Percentiles rank a stretch among this genome's conserved stretches.
Conservation (phyloP, 202 grass and related monocot genomes). For the Setaria viridis region DNA sequence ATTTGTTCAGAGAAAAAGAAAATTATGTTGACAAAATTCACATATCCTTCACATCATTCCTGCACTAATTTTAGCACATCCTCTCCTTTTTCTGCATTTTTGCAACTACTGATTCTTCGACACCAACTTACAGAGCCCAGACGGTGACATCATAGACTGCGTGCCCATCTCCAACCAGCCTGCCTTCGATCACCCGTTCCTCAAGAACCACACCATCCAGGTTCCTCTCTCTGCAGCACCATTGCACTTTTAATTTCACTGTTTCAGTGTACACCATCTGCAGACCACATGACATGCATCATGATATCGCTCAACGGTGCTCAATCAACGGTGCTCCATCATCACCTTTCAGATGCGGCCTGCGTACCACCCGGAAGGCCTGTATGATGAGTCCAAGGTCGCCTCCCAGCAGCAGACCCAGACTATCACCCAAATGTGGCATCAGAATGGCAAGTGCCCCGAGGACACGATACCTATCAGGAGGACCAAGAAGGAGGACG, state of each 20-base stretch:
- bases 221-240: constrained; percentile 48
- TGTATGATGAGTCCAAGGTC: constrained; percentile 69
- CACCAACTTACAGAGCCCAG: constrained; percentile 69
- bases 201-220: constrained; percentile 84
- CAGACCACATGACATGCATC: constrained; percentile 17
- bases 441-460: constrained; percentile 70
- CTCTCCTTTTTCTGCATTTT: background rate
- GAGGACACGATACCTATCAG: constrained; percentile 74
- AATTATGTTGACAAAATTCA: background rate
- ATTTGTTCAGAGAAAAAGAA: background rate
- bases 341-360: constrained; percentile 67
- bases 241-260: constrained; percentile 16
- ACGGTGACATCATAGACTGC: constrained; percentile 86
- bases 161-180: constrained; percentile 83
- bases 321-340: constrained; percentile 29
- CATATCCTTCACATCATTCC: background rate
- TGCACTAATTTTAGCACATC: no score
- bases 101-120: constrained; percentile 9
- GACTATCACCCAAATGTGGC: constrained; percentile 65
- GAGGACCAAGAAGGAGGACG: constrained; percentile 73
- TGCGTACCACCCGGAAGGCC: constrained; percentile 76
- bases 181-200: constrained; percentile 90
- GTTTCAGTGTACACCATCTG: background rate
- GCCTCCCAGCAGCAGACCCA: constrained; percentile 51
- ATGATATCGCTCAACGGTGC: constrained; percentile 32